A percentile compares a stretch with the other conserved stretches of the same genome.
Evolutionary conservation across 768 basidiomycete genomes (phyloP).

Genomic region (Boletellus ananiceps): DNA sequence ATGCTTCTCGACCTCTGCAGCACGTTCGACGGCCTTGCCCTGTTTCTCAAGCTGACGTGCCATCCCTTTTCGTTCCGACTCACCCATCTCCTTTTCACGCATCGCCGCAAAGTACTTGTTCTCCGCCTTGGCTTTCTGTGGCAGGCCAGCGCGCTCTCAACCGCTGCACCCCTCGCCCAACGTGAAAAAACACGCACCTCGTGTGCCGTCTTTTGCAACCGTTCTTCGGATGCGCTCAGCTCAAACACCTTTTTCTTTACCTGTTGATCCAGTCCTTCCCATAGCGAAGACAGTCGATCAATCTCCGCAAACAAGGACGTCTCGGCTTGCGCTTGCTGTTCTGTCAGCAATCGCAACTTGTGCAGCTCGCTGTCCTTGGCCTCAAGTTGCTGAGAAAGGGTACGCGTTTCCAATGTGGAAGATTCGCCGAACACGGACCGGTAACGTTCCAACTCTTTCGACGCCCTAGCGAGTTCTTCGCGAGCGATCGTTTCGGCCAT

Average conservation of each 20-base stretch:
- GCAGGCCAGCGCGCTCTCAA: not conserved
- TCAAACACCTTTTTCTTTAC: slow-evolving; percentile 84
- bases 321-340: slow-evolving; percentile 64
- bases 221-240: slow-evolving; percentile 69
- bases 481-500: slow-evolving; percentile 48
- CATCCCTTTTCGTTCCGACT: slow-evolving; percentile 67
- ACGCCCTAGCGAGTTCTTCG: slow-evolving; percentile 43
- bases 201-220: slow-evolving; percentile 53
- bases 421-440: slow-evolving; percentile 58
- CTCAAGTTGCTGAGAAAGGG: slow-evolving; percentile 52
- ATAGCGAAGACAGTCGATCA: slow-evolving; percentile 79
- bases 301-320: slow-evolving; percentile 77
- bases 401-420: slow-evolving; percentile 46
- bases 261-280: slow-evolving; percentile 80
- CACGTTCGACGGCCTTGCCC: slow-evolving; percentile 58
- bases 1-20: slow-evolving; percentile 59
- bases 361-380: slow-evolving; percentile 66
- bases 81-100: slow-evolving; percentile 82
- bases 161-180: no score
- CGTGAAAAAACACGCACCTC: slow-evolving; percentile 53
- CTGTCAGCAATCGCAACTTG: slow-evolving; percentile 55
- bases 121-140: slow-evolving; percentile 90
- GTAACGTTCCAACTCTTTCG: slow-evolving; percentile 54
- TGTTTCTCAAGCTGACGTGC: slow-evolving; percentile 55
- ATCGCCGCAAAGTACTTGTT: slow-evolving; percentile 91